Evolutionary conservation across 2,329 filamentous ascomycete genomes (phyloP).

Genomic region (Curvularia sp.): DNA sequence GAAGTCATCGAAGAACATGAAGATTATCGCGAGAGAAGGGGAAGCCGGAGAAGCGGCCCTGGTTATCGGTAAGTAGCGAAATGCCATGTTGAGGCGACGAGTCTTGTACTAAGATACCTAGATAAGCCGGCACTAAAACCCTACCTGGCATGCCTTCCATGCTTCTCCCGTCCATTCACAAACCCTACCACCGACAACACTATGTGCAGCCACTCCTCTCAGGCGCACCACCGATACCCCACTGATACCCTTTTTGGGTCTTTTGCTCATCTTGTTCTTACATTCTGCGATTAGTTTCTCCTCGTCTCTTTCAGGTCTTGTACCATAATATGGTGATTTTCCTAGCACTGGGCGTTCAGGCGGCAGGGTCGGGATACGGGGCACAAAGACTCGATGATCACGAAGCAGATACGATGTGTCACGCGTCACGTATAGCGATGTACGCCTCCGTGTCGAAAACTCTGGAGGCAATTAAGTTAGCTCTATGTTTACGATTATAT

Average conservation of each 20-base stretch:
- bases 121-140: constrained; percentile 9
- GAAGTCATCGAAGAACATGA: constrained; percentile 66
- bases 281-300: background rate
- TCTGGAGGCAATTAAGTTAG: background rate
- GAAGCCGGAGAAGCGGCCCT: constrained; percentile 46
- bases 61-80: constrained; percentile 58
- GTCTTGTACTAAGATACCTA: constrained; percentile 4
- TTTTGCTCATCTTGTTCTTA: background rate
- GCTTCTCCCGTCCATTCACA: background rate
- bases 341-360: constrained; percentile 16
- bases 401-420: background rate
- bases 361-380: constrained; percentile 2
- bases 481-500: background rate
- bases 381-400: background rate
- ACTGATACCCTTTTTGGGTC: constrained; percentile 4
- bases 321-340: constrained; percentile 19
- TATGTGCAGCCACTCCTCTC: background rate
- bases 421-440: background rate
- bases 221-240: constrained; percentile 12
- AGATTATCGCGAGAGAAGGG: constrained; percentile 47
- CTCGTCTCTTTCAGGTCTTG: constrained; percentile 6
- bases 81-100: background rate
- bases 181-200: background rate
- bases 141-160: background rate
- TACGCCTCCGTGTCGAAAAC: background rate